A percentile compares a stretch with the other conserved stretches of the same genome.
Conservation (phyloP, 2,329 filamentous ascomycete species). For the Fusarium stilboides region DNA sequence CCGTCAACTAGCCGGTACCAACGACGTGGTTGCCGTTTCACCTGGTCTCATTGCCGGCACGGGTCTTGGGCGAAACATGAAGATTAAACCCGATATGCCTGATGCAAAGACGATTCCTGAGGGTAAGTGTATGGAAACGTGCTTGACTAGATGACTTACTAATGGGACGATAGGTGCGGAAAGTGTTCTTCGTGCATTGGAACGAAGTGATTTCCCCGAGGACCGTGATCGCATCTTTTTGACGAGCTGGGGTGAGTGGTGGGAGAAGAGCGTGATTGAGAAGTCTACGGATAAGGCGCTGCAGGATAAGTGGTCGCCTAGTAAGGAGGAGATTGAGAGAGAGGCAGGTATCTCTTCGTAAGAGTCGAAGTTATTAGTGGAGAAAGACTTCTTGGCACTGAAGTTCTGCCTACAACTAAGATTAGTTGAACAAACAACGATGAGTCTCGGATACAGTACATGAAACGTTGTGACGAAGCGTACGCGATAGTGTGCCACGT, state of each 20-base stretch:
- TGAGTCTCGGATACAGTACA: too few species aligned
- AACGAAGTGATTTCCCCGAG: conserved; percentile 62
- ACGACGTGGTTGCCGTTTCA: conserved; percentile 66
- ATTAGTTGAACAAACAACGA: background rate
- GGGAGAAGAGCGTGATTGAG: conserved; percentile 61
- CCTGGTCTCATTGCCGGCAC: conserved; percentile 68
- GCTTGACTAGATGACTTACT: conserved; percentile 7
- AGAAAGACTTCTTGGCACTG: too few species aligned
- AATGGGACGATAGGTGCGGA: conserved; percentile 57
- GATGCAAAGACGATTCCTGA: conserved; percentile 65
- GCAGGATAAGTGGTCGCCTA: conserved; percentile 67
- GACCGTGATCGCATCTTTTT: conserved; percentile 68
- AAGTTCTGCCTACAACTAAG: background rate
- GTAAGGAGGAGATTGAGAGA: conserved; percentile 64
- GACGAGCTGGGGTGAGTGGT: conserved; percentile 72
- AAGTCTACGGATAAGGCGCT: conserved; percentile 61
- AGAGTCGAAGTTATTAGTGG: background rate
- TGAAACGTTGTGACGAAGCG: too few species aligned
- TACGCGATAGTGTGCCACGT: too few species aligned
- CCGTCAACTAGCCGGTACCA: conserved; percentile 62
- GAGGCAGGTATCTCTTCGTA: conserved; percentile 53
- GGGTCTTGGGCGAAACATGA: conserved; percentile 55
- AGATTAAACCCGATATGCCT: conserved; percentile 55
- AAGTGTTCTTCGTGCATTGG: conserved; percentile 63
- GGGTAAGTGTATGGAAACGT: conserved; percentile 52